A percentile compares a stretch with the other conserved stretches of the same genome.
Evolutionary conservation across 768 basidiomycete species (phyloP).

Genomic region (Cyathus striatus): DNA sequence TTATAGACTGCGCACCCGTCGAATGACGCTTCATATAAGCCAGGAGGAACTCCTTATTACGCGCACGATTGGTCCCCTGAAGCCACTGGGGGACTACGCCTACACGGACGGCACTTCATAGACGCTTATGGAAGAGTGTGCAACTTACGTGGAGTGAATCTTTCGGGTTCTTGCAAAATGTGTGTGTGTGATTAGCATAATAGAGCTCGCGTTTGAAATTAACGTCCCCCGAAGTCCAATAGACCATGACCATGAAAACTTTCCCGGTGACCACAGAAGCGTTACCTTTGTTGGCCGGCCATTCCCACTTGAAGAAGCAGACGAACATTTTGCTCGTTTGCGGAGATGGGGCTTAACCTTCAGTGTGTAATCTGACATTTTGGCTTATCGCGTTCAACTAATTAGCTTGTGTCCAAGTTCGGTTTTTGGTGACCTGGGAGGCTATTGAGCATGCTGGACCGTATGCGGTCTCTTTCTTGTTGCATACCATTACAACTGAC

Average conservation of each 20-base stretch:
- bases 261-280: slow-evolving; percentile 56
- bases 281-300: slow-evolving; percentile 89
- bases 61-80: slow-evolving; percentile 70
- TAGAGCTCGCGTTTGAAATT: background rate
- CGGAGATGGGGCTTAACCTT: slow-evolving; percentile 87
- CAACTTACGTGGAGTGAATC: slow-evolving; percentile 77
- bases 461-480: slow-evolving; percentile 41
- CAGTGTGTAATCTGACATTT: slow-evolving; percentile 43
- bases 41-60: slow-evolving; percentile 45
- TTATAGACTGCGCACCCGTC: slow-evolving; percentile 42
- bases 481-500: background rate
- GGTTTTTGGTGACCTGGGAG: slow-evolving; percentile 96
- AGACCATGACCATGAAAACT: slow-evolving; percentile 62
- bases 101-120: slow-evolving; percentile 76
- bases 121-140: slow-evolving; percentile 80
- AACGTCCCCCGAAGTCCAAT: slow-evolving; percentile 42
- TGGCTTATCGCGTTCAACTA: background rate
- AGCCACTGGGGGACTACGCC: slow-evolving; percentile 53
- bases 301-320: slow-evolving; percentile 87
- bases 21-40: slow-evolving; percentile 30
- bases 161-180: slow-evolving; percentile 83
- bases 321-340: slow-evolving; percentile 74
- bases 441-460: slow-evolving; percentile 91
- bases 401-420: slow-evolving; percentile 41
- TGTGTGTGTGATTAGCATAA: slow-evolving; percentile 32